Base-by-base conservation (phyloP, 768 basidiomycete species). In the Kwoniella newhampshirensis region DNA sequence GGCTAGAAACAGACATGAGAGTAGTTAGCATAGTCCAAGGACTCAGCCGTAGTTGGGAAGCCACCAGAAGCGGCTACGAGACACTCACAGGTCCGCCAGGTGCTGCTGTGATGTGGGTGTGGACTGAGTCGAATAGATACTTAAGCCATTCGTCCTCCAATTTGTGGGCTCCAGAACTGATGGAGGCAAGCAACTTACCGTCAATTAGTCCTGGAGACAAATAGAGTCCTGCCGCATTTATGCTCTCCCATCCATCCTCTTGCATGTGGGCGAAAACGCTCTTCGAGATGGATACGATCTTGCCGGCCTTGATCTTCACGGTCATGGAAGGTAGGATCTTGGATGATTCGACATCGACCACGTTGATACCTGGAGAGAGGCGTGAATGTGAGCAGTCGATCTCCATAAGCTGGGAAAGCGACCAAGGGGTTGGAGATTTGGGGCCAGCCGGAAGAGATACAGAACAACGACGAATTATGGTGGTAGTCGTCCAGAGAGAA, bases 171-270 rank as follows among this genome's bases (percentile, higher is more conserved):
- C 13, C 12, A 20, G 42, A 43, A 9, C 11, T 23, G 21, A 21
- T 9, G 42, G 11, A 43, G 21, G 42, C 12, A 3, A 30, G 17
- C 37, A 2, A 62, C 60, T 44, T 26, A 67, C 65, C 60, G 43
- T 67, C 66, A 26, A 67, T 65, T 1, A 67, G 45, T 17, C 66
- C 66, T 4, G 66, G 66, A 52, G 55, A 62, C 4, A 67, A 27
- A 27, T 59, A 67, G 15, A 67, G 35, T 17, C 62, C 66, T 30
- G 42, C 30, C 11, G 51, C 46, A 45, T 62, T 46, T 17, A 67
- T 39, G 41, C 51, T 60, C n/a, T 44, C 39, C 32, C 39, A 63
- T 30, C 49, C 55, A 8, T 48, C 46, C 35, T 64, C 66, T 32
- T 67, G 59, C 54, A 61, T 51, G 51, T 67, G 54, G 3, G 37